Percentiles rank a stretch among this genome's conserved stretches.
Evolutionary conservation across 129 eudicot genomes (phyloP).

Genomic region (Flaveria ramosissima): DNA sequence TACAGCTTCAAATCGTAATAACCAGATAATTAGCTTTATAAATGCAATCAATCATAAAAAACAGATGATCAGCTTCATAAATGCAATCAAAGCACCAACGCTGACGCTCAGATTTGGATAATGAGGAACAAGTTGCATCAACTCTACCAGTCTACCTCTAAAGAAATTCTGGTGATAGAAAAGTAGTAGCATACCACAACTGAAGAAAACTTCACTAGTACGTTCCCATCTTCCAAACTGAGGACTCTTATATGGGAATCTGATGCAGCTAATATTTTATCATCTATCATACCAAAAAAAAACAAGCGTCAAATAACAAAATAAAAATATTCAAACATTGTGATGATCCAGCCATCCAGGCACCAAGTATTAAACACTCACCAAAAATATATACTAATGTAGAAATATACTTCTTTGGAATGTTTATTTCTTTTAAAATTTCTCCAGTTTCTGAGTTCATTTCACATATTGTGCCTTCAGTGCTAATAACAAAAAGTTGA

Average conservation of each 20-base stretch:
- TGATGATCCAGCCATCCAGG: too few relatives aligned
- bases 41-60: too few relatives aligned
- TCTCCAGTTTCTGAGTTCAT: constrained; percentile 57
- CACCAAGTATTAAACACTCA: constrained; percentile 29
- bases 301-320: constrained; percentile 9
- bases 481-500: constrained; percentile 37
- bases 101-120: not conserved
- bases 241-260: constrained; percentile 38
- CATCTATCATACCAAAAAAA: constrained; percentile 42
- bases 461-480: constrained; percentile 46
- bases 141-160: not conserved
- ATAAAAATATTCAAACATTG: not conserved
- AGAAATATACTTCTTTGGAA: constrained; percentile 47
- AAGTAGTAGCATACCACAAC: constrained; percentile 35
- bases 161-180: not conserved
- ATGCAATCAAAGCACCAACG: not conserved
- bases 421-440: constrained; percentile 37
- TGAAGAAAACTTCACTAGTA: constrained; percentile 45
- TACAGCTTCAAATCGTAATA: not conserved
- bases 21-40: too few relatives aligned
- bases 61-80: not conserved
- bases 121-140: not conserved
- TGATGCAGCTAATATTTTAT: constrained; percentile 49
- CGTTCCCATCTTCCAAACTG: constrained; percentile 44
- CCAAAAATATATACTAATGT: constrained; percentile 37